phyloP scores from a whole-genome alignment of 2,329 filamentous ascomycete species.

The Nigrograna mackinnonii region DNA sequence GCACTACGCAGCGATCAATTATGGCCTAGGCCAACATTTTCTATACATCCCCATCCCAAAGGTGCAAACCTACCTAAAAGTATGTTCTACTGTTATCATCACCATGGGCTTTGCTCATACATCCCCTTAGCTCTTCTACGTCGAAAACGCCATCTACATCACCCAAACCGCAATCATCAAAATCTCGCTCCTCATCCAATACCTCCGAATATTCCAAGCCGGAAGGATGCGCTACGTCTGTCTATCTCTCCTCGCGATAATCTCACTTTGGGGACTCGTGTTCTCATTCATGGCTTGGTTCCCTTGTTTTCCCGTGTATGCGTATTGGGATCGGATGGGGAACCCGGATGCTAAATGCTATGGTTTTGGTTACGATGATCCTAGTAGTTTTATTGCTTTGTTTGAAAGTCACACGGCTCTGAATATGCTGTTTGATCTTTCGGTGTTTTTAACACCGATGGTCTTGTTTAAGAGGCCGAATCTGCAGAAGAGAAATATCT shows the following conservation, averaged over 20 bases:
- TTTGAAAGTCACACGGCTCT: constrained; percentile 31
- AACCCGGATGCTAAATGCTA: constrained; percentile 27
- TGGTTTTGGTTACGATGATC: constrained; percentile 25
- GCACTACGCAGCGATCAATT: constrained; percentile 24
- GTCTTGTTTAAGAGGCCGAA: constrained; percentile 30
- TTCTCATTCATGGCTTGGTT: constrained; percentile 36
- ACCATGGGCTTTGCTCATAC: background rate
- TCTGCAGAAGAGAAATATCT: constrained; percentile 26
- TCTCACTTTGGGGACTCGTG: constrained; percentile 32
- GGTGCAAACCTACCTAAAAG: constrained; percentile 18
- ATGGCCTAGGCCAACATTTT: constrained; percentile 38
- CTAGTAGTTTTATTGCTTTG: constrained; percentile 20
- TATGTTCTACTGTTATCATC: constrained; percentile 4
- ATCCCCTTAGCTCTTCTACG: constrained; percentile 26
- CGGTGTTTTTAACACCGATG: constrained; percentile 33
- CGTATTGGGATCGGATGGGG: constrained; percentile 23
- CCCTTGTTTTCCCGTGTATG: constrained; percentile 28
- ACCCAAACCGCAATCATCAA: constrained; percentile 38
- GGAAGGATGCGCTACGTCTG: constrained; percentile 32
- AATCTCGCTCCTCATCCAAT: constrained; percentile 38
- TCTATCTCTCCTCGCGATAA: constrained; percentile 20
- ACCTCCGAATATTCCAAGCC: constrained; percentile 40
- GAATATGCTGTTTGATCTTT: constrained; percentile 41
- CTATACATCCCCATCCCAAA: constrained; percentile 20
- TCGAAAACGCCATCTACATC: constrained; percentile 32